A percentile compares a stretch with the other conserved stretches of the same genome.
These are phyloP conservation scores for Candida sakaeoensis DNA, from an alignment of 805 yeast genomes.

Conservation along the genomic window DNA sequence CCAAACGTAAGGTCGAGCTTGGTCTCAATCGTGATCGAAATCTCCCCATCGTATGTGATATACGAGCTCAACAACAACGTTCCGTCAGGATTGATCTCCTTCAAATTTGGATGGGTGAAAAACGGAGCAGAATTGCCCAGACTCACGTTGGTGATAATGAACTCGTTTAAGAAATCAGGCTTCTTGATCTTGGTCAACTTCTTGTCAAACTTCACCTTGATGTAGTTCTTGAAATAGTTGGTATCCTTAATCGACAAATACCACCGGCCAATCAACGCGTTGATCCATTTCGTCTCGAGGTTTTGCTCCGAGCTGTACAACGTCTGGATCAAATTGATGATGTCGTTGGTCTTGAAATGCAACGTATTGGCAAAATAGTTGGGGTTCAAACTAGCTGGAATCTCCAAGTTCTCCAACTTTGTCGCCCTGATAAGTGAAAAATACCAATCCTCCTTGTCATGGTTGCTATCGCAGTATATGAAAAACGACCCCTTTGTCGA, in stretches of 20 bases:
- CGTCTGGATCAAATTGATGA: constrained; percentile 69
- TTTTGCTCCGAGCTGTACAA: constrained; percentile 82
- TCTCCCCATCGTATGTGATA: constrained; percentile 70
- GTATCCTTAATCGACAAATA: constrained; percentile 78
- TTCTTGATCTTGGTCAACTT: constrained; percentile 76
- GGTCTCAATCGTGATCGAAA: constrained; percentile 75
- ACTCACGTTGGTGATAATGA: constrained; percentile 65
- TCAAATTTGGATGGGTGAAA: constrained; percentile 66
- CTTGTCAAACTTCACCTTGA: constrained; percentile 58
- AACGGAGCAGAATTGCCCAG: constrained; percentile 82
- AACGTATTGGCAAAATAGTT: constrained; percentile 64
- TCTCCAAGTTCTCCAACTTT: constrained; percentile 29
- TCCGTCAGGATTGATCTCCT: constrained; percentile 78
- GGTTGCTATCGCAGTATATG: constrained; percentile 72
- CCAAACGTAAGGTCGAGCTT: constrained; percentile 75
- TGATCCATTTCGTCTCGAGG: constrained; percentile 82
- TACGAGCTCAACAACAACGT: constrained; percentile 57
- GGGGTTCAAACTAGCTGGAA: constrained; percentile 37
- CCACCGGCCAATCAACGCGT: constrained; percentile 80
- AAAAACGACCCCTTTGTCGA: constrained; percentile 40
- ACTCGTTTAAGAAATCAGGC: constrained; percentile 85
- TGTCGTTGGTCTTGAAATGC: constrained; percentile 66
- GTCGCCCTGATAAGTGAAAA: constrained; percentile 79
- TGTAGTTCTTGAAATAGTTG: constrained; percentile 52
- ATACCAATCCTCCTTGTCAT: constrained; percentile 91